Evolutionary conservation across 495 filamentous ascomycete species (phyloP).

Genomic region (Hyaloscypha hepaticicola): DNA sequence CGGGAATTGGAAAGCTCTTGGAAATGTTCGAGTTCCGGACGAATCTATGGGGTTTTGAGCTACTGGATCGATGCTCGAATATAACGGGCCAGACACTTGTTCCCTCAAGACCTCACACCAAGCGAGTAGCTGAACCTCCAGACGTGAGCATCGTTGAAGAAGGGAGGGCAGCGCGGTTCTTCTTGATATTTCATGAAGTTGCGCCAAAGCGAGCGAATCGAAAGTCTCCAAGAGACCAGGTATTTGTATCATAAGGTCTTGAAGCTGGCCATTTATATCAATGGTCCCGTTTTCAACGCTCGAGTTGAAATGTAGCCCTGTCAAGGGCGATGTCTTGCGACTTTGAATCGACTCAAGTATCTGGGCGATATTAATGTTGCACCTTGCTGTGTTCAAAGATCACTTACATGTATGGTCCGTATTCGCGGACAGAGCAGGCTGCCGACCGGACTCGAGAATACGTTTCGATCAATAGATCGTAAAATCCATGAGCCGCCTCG

Average conservation of each 20-base stretch:
- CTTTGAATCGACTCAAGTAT: neutral
- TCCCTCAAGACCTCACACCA: neutral
- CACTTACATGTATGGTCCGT: neutral
- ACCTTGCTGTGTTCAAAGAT: neutral
- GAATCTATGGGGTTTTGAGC: slow-evolving; percentile 1
- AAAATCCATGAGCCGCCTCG: slow-evolving; percentile 2
- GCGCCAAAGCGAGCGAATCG: neutral
- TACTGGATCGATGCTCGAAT: neutral
- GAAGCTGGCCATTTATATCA: neutral
- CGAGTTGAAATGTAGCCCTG: neutral
- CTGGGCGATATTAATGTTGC: neutral
- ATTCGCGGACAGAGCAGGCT: neutral
- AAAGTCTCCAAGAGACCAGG: neutral
- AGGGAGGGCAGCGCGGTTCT: too few relatives aligned
- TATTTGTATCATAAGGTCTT: slow-evolving; percentile 2
- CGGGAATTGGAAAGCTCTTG: neutral
- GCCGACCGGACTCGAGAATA: neutral
- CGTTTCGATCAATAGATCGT: neutral
- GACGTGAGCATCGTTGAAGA: too few relatives aligned
- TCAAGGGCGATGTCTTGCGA: neutral
- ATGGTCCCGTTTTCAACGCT: neutral
- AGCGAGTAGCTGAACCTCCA: neutral
- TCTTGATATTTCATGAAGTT: neutral
- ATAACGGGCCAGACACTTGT: neutral
- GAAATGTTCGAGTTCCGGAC: neutral